Percentiles rank a stretch among this genome's conserved stretches.
These are phyloP conservation scores for Fomes fomentarius DNA, from an alignment of 1,284 basidiomycete species.

Conservation along the genomic window DNA sequence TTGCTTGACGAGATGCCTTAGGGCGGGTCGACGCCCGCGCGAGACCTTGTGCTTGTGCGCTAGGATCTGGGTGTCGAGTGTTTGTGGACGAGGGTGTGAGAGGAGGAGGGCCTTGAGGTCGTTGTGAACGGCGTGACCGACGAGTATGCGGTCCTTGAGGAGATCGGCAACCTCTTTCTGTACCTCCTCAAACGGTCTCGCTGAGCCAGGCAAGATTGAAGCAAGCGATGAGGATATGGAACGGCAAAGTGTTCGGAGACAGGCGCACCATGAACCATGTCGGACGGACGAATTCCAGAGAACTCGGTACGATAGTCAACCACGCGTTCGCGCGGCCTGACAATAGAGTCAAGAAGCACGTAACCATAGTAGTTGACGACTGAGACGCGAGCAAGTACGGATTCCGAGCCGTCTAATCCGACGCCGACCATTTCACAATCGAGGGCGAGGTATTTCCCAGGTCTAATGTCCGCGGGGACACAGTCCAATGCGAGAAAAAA, in stretches of 20 bases:
- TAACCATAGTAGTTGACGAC: slow-evolving; percentile 91
- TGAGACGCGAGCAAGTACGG: slow-evolving; percentile 88
- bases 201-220: too few species aligned
- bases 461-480: slow-evolving; percentile 41
- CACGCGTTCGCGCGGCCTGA: slow-evolving; percentile 86
- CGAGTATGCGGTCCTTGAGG: slow-evolving; percentile 81
- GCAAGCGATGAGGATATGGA: not conserved
- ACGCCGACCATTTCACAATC: slow-evolving; percentile 99
- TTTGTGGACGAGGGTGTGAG: slow-evolving; percentile 82
- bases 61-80: slow-evolving; percentile 84
- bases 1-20: slow-evolving; percentile 83
- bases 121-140: slow-evolving; percentile 94
- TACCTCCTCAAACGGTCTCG: slow-evolving; percentile 80
- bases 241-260: not conserved
- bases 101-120: slow-evolving; percentile 91
- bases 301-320: slow-evolving; percentile 94
- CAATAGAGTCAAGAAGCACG: slow-evolving; percentile 84
- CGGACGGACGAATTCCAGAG: slow-evolving; percentile 81
- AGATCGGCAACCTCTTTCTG: slow-evolving; percentile 83
- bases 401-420: slow-evolving; percentile 80
- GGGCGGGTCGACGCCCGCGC: slow-evolving; percentile 68
- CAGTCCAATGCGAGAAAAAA: not conserved
- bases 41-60: slow-evolving; percentile 61
- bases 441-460: slow-evolving; percentile 81
- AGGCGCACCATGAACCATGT: slow-evolving; percentile 70